Evolutionary conservation across 169 alveolate genomes (phyloP), one percentile per base, ranked within the genome.

Genomic region (Perkinsus olseni): DNA sequence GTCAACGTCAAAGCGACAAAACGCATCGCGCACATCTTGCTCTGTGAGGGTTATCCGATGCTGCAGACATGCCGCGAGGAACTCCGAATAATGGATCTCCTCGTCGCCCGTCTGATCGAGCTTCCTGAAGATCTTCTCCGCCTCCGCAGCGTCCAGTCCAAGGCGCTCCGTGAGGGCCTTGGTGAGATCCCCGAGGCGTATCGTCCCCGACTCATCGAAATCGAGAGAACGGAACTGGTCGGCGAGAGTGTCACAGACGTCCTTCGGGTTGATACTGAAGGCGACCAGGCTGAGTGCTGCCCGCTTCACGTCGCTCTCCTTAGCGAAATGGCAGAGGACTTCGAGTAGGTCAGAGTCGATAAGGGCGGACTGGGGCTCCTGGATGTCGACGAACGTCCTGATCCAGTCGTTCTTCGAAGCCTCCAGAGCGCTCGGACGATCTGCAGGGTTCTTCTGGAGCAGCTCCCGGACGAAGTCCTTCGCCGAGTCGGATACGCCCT

Each of bases 331-430:
- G 82, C 39, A 91, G 8, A 31, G 62, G 50, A 28, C n/a, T 31
- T 28, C 93, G 45, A 38, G 90, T 28, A n/a, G 37, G 37, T 13
- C 93, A 39, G 82, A 40, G 90, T 17, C 21, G 1, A 11, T 92
- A 39, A 36, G 6, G 28, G n/a, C 31, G 11, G 37, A 91, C 93
- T 36, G 39, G 74, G 48, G 92, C 28, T 39, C 91, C 92, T 91
- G 93, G 82, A 38, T 91, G 39, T 39, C 24, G 48, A 51, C 94
- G 90, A 74, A 91, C 31, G 92, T 94, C 39, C 91, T 74, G 45
- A 97, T 92, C 98, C 98, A 97, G 0, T 93, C 94, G 93, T 96
- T 97, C 62, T 95, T 74, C 91, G 96, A 94, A 11, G 98, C 98
- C 92, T 96, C 94, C 74, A 94, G 93, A 8, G 98, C 98, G 82